Conservation (phyloP, 2,329 filamentous ascomycete genomes). For the Phoma sp. region DNA sequence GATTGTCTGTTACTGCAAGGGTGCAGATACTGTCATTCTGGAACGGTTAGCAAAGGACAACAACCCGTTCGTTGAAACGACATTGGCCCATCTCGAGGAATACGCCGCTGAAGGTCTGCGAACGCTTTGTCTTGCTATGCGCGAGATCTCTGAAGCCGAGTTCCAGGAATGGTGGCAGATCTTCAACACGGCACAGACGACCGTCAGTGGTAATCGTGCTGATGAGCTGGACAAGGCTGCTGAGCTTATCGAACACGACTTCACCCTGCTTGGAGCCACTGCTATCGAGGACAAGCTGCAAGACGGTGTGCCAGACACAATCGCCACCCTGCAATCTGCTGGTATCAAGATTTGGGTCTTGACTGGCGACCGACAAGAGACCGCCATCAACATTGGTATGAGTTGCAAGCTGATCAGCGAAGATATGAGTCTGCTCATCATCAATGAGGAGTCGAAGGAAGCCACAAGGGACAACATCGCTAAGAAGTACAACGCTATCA, state of each 20-base stretch:
- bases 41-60: conserved; percentile 84
- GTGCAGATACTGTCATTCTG: conserved; percentile 95
- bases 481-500: conserved; percentile 92
- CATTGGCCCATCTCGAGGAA: conserved; percentile 93
- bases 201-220: conserved; percentile 87
- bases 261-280: conserved; percentile 90
- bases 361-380: conserved; percentile 97
- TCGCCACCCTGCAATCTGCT: conserved; percentile 93
- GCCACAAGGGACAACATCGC: conserved; percentile 87
- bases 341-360: conserved; percentile 99
- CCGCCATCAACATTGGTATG: conserved; percentile 99
- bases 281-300: conserved; percentile 97
- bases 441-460: conserved; percentile 85
- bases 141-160: conserved; percentile 88
- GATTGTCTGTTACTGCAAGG: conserved; percentile 92
- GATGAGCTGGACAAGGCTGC: conserved; percentile 97
- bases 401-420: conserved; percentile 98
- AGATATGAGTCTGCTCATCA: conserved; percentile 96
- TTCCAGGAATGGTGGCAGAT: conserved; percentile 87
- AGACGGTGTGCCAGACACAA: conserved; percentile 97
- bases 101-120: conserved; percentile 96
- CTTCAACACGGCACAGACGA: conserved; percentile 87
- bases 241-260: conserved; percentile 91
- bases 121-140: conserved; percentile 93
- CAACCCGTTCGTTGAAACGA: conserved; percentile 84